Conservation (phyloP, 306 rosid species). For the Cotoneaster glaucophyllus region DNA sequence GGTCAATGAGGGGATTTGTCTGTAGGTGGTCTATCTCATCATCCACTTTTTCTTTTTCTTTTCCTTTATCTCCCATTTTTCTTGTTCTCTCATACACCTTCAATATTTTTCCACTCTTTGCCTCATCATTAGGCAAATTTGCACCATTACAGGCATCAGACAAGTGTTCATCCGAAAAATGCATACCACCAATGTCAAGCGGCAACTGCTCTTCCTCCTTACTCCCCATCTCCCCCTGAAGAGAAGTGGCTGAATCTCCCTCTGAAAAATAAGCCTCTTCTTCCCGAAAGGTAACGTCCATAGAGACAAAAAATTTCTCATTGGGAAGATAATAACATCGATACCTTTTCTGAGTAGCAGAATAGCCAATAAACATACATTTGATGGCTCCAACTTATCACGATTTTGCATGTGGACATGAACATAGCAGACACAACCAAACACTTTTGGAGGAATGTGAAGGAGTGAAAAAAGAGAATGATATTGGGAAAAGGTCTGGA, state of each 20-base stretch:
- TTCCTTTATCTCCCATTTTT: too few species aligned
- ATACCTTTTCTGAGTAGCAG: background rate
- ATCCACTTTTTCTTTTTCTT: too few species aligned
- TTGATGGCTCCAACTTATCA: background rate
- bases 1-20: too few species aligned
- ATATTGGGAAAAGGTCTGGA: background rate
- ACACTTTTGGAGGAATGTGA: background rate
- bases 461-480: background rate
- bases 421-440: background rate
- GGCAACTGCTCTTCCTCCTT: background rate
- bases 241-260: background rate
- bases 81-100: too few species aligned
- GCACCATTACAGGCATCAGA: background rate
- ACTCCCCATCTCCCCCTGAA: background rate
- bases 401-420: background rate
- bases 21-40: too few species aligned
- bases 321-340: background rate
- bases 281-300: background rate
- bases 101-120: too few species aligned
- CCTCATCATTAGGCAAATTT: background rate
- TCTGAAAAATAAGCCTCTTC: background rate
- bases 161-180: background rate
- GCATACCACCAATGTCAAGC: background rate
- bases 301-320: background rate
- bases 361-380: conserved; percentile 2